Evolutionary conservation across 306 rosid genomes (phyloP).

Genomic region (Sicyos baderoa): DNA sequence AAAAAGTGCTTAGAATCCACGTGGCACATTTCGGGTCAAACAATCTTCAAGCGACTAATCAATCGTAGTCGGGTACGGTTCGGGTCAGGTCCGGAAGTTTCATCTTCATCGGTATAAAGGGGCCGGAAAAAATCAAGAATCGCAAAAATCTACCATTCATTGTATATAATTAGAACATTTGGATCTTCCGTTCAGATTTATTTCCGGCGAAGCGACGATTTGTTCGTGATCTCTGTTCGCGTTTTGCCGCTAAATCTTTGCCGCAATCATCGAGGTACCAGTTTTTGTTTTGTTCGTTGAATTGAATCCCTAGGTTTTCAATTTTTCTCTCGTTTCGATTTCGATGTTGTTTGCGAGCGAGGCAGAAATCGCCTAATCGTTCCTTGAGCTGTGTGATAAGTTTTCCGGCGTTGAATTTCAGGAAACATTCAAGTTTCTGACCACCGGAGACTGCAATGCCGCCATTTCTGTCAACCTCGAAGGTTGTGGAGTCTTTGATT

Average conservation of each 20-base stretch:
- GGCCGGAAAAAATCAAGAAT: background rate
- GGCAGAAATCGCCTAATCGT: background rate
- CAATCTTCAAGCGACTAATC: background rate
- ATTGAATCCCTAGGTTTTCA: conserved; percentile 10
- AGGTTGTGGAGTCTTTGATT: conserved; percentile 40
- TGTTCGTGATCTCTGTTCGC: background rate
- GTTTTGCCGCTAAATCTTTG: conserved; percentile 5
- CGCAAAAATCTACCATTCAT: background rate
- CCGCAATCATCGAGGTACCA: background rate
- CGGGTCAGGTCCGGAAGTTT: background rate
- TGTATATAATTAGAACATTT: background rate
- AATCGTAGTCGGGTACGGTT: background rate
- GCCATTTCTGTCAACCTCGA: conserved; percentile 54
- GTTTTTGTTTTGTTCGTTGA: background rate
- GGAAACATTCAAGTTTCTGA: conserved; percentile 16
- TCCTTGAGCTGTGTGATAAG: conserved; percentile 10
- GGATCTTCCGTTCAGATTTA: background rate
- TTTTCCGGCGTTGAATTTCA: background rate
- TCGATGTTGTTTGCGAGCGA: background rate
- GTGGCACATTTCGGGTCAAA: conserved; percentile 11
- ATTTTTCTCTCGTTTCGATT: background rate
- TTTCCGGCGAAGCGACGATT: background rate
- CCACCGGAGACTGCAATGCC: conserved; percentile 38
- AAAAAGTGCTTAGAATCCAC: background rate
- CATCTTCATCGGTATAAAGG: background rate